Evolutionary conservation across 768 basidiomycete species (phyloP), one percentile per base, ranked within the genome.

Genomic region (Peribolospora baueri): DNA sequence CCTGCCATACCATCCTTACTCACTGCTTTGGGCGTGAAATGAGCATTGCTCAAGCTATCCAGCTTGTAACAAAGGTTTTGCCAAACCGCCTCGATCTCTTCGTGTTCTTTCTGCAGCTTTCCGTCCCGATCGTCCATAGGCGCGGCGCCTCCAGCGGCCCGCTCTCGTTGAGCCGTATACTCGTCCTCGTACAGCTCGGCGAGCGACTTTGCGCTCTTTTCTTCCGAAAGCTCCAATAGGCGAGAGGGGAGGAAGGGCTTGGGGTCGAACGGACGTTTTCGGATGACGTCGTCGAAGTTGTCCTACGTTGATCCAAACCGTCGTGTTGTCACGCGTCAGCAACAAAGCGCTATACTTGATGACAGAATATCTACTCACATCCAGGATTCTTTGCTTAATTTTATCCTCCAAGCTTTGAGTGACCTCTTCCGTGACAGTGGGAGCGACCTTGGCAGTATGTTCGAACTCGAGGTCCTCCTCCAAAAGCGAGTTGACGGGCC

Each of bases 101-200:
- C 77, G 65, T 95, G 91, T 66, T 93, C 85, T 64, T 83, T 82
- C 64, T 74, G 71, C 43, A 95, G 71, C 66, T 84, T 88, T 14
- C 81, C 86, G 60, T 97, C 90, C 5, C 86, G 73, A 61, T 90
- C 84, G 60, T 87, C 82, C 1, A 69, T 70, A 25, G 25, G 25
- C 10, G 69, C 65, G 41, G 60, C 60, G 10, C 72, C 76, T 10
- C 75, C 78, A 0, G 72, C 69, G 59, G 79, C 76, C 38, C 56
- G 57, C 7, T 55, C 55, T n/a, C 54, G 51, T n/a, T 55, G 46
- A 42, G 76, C 75, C 5, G 80, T 72, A 66, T 82, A 98, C 56
- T 90, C 90, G 49, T 83, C 80, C 65, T 93, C 93, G 68, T 97
- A 97, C 46, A 98, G 84, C 69, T 97, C 83, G 10, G 88, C 90